Percentiles rank a stretch among this genome's conserved stretches.
These are phyloP conservation scores for Ophiosphaerella korrae DNA, from an alignment of 2,329 filamentous ascomycete species.

Conservation along the genomic window DNA sequence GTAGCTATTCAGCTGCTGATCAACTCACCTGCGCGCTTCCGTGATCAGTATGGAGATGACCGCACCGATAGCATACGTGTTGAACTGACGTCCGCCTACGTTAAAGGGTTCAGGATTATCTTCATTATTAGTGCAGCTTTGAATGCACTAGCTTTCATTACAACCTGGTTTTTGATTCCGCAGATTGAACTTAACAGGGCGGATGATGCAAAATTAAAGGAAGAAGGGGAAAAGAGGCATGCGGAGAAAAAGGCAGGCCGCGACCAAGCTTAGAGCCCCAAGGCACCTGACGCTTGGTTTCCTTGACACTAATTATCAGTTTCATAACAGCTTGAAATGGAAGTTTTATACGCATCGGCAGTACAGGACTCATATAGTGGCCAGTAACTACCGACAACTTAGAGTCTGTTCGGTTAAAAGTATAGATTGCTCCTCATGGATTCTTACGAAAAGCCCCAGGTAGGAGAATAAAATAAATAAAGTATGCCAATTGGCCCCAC, in stretches of 20 bases:
- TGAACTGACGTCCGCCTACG: slow-evolving; percentile 18
- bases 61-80: slow-evolving; percentile 7
- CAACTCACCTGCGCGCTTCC: slow-evolving; percentile 17
- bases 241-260: slow-evolving; percentile 6
- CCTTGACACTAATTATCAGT: too few species aligned
- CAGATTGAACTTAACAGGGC: slow-evolving; percentile 21
- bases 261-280: not conserved
- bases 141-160: slow-evolving; percentile 20
- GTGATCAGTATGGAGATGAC: slow-evolving; percentile 6
- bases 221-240: slow-evolving; percentile 19
- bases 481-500: slow-evolving; percentile 6
- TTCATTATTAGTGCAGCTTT: slow-evolving; percentile 24
- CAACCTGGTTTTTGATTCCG: slow-evolving; percentile 24
- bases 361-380: not conserved
- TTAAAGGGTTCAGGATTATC: slow-evolving; percentile 20
- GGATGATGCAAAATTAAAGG: slow-evolving; percentile 25
- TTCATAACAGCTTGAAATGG: too few species aligned
- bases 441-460: not conserved
- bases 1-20: slow-evolving; percentile 19
- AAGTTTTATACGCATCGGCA: too few species aligned
- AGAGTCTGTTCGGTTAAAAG: slow-evolving; percentile 12
- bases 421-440: slow-evolving; percentile 2
- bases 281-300: too few species aligned
- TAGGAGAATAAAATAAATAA: not conserved
- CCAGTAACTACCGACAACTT: slow-evolving; percentile 10